Evolutionary conservation across 345 rosid species (phyloP), one percentile per base, ranked within the genome.

Genomic region (Nasturtium officinale): DNA sequence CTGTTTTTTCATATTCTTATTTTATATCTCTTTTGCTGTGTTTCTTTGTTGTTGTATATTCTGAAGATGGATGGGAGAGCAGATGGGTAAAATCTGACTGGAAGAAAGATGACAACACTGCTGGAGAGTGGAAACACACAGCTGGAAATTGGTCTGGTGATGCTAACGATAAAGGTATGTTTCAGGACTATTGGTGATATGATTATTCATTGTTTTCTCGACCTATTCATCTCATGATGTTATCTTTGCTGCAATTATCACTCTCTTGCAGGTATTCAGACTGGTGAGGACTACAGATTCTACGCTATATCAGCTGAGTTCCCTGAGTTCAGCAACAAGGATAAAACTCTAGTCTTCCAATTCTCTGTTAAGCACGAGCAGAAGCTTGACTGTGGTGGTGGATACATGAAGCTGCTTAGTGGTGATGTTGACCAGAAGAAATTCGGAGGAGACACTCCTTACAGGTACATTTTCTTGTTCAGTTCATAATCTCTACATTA

Each of bases 321-420:
- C 84, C 97, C 99, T 29, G 88, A 83, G 70, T 86, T 92, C 81
- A 96, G 92, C 82, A 96, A 87, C 89, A 96, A 96, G 85, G 98
- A 83, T 43, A 84, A 85, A 80, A 89, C 95, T 1, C 82, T 96
- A 0, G 99, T 92, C 55, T 96, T 96, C 85, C 99, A 92, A 54
- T 92, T 96, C 78, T 87, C 91, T 3, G 98, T 92, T 69, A 92
- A 96, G 90, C 99, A 96, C 40, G 99, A 96, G 69, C 99, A 96
- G 84, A 96, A 96, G 82, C 99, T 96, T 73, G 99, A 96, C 79
- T 92, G 98, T 79, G 98, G 99, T 72, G 98, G 99, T 78, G 99
- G 99, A 30, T 96, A 96, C 90, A 86, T 96, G 92, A 96, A 96
- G 86, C 71, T 96, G 79, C 86, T 96, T 21, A 92, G 98, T 30